phyloP scores from a whole-genome alignment of 305 asterid species.

The Coffea humblotiana region DNA sequence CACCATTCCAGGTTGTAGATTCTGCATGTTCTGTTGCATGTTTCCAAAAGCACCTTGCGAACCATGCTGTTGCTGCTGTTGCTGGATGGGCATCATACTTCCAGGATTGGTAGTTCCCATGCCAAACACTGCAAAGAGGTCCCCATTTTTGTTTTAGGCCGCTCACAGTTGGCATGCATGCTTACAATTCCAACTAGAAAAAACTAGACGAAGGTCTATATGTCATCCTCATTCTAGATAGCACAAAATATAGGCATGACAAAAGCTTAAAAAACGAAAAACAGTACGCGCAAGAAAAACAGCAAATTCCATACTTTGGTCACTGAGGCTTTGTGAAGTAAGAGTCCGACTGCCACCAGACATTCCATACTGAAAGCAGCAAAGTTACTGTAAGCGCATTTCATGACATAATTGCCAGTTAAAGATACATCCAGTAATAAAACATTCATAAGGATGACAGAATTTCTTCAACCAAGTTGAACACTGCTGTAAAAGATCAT shows the following conservation, averaged over 20 bases:
- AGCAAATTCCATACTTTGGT: constrained; percentile 61
- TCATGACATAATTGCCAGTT: constrained; percentile 13
- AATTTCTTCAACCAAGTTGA: too few species aligned
- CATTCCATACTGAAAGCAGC: constrained; percentile 68
- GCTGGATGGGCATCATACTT: constrained; percentile 70
- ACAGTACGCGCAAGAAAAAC: neutral
- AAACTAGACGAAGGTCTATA: neutral
- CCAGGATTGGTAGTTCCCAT: constrained; percentile 76
- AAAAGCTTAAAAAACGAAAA: neutral
- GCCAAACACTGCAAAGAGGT: constrained; percentile 64
- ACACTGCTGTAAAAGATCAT: neutral
- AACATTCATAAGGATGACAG: neutral
- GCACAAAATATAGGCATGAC: constrained; percentile 4
- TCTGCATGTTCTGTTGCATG: constrained; percentile 66
- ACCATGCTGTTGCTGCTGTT: constrained; percentile 53
- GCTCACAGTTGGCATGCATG: neutral
- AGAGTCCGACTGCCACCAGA: constrained; percentile 71
- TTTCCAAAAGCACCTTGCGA: constrained; percentile 72
- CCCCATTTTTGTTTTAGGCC: constrained; percentile 4
- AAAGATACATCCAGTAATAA: neutral
- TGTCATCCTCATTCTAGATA: neutral
- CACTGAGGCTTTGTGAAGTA: constrained; percentile 70
- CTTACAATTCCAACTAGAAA: neutral
- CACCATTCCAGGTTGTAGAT: constrained; percentile 52
- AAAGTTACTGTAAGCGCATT: constrained; percentile 15